A percentile compares a stretch with the other conserved stretches of the same genome.
Evolutionary conservation across 257 asterid genomes (phyloP).

Genomic region (Solanum pinnatisectum): DNA sequence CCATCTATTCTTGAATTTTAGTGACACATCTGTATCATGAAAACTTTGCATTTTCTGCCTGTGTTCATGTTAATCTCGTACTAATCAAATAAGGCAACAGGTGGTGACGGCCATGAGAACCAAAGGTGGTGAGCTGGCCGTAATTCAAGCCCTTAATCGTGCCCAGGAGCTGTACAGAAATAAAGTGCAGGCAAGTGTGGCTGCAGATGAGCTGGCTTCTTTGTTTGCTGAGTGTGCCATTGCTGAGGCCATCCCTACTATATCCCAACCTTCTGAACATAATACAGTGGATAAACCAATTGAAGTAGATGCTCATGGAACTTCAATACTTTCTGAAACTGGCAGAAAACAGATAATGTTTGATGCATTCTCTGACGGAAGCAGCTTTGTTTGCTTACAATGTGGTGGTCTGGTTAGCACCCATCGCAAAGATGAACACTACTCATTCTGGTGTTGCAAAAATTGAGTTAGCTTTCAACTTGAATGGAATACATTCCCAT

Average conservation of each 20-base stretch:
- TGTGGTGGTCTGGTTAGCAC: conserved; percentile 93
- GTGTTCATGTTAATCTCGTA: background rate
- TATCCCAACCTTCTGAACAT: conserved; percentile 17
- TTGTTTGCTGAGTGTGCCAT: conserved; percentile 91
- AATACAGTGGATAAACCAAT: conserved; percentile 13
- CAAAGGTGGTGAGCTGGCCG: conserved; percentile 79
- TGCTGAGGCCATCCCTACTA: conserved; percentile 67
- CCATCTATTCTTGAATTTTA: background rate
- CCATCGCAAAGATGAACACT: conserved; percentile 78
- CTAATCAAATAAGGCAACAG: conserved; percentile 20
- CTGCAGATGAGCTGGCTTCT: conserved; percentile 81
- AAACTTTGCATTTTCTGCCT: background rate
- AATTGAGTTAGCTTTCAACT: conserved; percentile 20
- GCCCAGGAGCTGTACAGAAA: conserved; percentile 61
- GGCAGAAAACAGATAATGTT: conserved; percentile 71
- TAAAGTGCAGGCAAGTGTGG: conserved; percentile 55
- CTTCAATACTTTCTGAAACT: conserved; percentile 69
- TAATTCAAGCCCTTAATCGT: conserved; percentile 48
- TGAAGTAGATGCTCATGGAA: conserved; percentile 41
- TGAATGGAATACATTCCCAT: background rate
- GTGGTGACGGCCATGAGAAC: conserved; percentile 76
- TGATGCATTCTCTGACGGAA: conserved; percentile 87
- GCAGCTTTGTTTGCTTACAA: conserved; percentile 80
- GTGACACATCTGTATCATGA: background rate
- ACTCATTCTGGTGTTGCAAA: conserved; percentile 75